phyloP scores from a whole-genome alignment of 1,139 yeast species.

The Nematodospora anomalae region DNA sequence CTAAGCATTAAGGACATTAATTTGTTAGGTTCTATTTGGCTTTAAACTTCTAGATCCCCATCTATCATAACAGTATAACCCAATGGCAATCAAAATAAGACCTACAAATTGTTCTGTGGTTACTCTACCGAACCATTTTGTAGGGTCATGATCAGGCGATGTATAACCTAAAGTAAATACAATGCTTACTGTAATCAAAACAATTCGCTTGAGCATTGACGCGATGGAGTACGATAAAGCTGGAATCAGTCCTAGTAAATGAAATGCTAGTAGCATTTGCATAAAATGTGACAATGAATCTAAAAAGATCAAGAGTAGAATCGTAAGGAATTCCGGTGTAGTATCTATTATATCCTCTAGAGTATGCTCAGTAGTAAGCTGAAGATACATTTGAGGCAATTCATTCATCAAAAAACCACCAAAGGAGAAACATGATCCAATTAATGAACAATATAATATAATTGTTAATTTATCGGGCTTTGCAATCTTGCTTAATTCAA shows the following conservation, averaged over 20 bases:
- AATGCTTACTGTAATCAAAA: conserved; percentile 37
- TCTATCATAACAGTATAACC: conserved; percentile 40
- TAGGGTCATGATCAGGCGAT: conserved; percentile 12
- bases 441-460: conserved; percentile 37
- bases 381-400: conserved; percentile 19
- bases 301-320: conserved; percentile 26
- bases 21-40: conserved; percentile 12
- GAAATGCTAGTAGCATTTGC: conserved; percentile 39
- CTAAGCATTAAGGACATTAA: background rate
- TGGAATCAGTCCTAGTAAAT: conserved; percentile 40
- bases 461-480: conserved; percentile 43
- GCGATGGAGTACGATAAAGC: conserved; percentile 44
- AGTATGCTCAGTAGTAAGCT: conserved; percentile 11
- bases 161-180: conserved; percentile 24
- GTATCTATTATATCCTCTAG: conserved; percentile 21
- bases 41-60: conserved; percentile 41
- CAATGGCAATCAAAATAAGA: conserved; percentile 30
- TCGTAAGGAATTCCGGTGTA: conserved; percentile 22
- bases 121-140: conserved; percentile 28
- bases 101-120: conserved; percentile 33
- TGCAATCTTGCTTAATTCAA: conserved; percentile 20
- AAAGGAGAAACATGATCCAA: conserved; percentile 34
- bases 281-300: conserved; percentile 38
- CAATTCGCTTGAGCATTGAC: conserved; percentile 45
- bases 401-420: conserved; percentile 35